Percentiles rank a stretch among this genome's conserved stretches.
Evolutionary conservation across 202 grass and related monocot genomes (phyloP).

Genomic region (Elaeis oleifera): DNA sequence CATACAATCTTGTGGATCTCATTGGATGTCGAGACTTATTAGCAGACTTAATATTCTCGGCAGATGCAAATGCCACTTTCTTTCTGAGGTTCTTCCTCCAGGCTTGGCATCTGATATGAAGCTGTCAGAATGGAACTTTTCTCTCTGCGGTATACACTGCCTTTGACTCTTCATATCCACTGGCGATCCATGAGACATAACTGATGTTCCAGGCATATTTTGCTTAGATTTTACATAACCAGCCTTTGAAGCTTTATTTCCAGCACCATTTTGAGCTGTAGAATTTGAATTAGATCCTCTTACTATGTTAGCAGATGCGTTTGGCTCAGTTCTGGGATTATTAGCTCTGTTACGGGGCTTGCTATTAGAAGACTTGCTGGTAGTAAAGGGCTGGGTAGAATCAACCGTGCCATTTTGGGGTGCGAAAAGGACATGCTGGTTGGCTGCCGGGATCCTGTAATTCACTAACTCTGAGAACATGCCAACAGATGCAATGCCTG

Average conservation of each 20-base stretch:
- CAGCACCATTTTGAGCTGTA: conserved; percentile 22
- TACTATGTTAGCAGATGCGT: conserved; percentile 3
- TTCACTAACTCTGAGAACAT: conserved; percentile 52
- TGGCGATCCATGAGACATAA: conserved; percentile 24
- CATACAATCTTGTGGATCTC: conserved; percentile 41
- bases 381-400: conserved; percentile 44
- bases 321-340: conserved; percentile 32
- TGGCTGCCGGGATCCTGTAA: conserved; percentile 27
- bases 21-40: conserved; percentile 36
- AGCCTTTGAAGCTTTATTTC: conserved; percentile 31
- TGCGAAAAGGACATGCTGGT: conserved; percentile 30
- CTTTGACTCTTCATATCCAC: conserved; percentile 41
- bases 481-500: conserved; percentile 40
- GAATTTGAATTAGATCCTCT: background rate
- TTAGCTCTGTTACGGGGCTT: conserved; percentile 30
- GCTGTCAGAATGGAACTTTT: conserved; percentile 38
- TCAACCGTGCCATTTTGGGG: conserved; percentile 23
- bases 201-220: conserved; percentile 33
- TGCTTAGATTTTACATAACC: conserved; percentile 39
- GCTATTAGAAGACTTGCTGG: conserved; percentile 29
- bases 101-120: conserved; percentile 40
- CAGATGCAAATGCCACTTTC: conserved; percentile 24
- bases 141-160: conserved; percentile 19
- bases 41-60: conserved; percentile 27
- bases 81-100: conserved; percentile 29